Evolutionary conservation across 371 early-diverging fungal genomes (phyloP), one percentile per base, ranked within the genome.

Genomic region (Mortierella sp.): DNA sequence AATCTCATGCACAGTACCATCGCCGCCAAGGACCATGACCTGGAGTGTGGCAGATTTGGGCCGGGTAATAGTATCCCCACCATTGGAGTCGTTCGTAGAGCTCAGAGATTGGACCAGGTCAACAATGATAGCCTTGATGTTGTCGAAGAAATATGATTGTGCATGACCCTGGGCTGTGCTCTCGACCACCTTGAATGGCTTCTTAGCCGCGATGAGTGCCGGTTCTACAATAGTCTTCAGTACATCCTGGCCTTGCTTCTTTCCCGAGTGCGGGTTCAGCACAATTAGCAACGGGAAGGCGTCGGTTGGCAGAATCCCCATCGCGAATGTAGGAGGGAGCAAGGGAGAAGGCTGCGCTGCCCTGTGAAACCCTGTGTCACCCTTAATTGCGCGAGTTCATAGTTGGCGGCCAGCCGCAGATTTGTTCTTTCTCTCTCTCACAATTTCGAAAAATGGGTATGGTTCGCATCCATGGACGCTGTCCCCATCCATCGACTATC

Each of bases 11-110:
- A 74, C 64, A 3, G 64, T 57, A 21, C 76, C 76, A 41, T 74
- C 76, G 49, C 76, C 76, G 22, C 76, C 76, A n/a, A 74, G 25
- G 50, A 74, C 65, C 54, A 74, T 68, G 41, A 74, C 45, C 37
- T 68, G 69, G 6, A 74, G 22, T 16, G 67, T 73, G 12, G 56
- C 74, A 2, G 74, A 17, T 13, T 19, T 67, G 7, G 68, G 67
- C 17, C 49, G 57, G 37, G 37, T n/a, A 28, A 54, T n/a, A 9
- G 45, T 3, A 8, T 34, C 51, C 17, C 29, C 44, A 16, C 37
- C 10, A 17, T 21, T 29, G 34, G 44, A 16, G 17, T 45, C 53
- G 45, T 28, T 21, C 34, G 57, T 37, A 19, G 41, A 44, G 54
- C 63, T 59, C 44, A 67, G 62, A 2, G 68, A 74, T 39, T 74